Evolutionary conservation across 2,329 filamentous ascomycete genomes (phyloP).

Genomic region (Raffaelea arxii): DNA sequence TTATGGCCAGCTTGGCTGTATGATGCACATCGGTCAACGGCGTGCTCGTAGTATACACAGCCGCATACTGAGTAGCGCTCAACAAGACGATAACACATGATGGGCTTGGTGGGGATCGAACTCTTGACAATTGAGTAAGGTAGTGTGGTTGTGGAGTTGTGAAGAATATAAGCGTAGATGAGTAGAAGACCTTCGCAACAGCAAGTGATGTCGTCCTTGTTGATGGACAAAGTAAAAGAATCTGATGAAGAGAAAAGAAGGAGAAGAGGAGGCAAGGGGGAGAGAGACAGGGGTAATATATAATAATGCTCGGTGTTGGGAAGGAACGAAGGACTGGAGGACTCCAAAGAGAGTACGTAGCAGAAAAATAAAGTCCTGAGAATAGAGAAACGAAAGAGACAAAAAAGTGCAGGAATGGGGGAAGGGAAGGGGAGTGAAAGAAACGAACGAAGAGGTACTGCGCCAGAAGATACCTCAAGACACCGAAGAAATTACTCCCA

Average conservation of each 20-base stretch:
- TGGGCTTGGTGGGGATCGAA: slow-evolving; percentile 17
- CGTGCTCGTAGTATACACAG: slow-evolving; percentile 81
- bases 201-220: slow-evolving; percentile 1
- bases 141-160: too few relatives aligned
- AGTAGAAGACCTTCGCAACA: background rate
- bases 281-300: too few relatives aligned
- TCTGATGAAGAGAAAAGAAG: slow-evolving; percentile 1
- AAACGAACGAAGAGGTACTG: background rate
- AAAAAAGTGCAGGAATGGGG: background rate
- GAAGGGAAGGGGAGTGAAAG: background rate
- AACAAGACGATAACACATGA: slow-evolving; percentile 80
- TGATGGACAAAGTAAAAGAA: background rate
- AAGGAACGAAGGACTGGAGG: background rate
- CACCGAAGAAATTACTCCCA: too few relatives aligned
- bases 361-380: slow-evolving; percentile 1
- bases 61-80: slow-evolving; percentile 81
- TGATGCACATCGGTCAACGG: slow-evolving; percentile 69
- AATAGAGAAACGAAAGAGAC: slow-evolving; percentile 1
- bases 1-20: slow-evolving; percentile 65
- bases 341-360: background rate
- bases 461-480: too few relatives aligned
- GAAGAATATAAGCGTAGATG: background rate
- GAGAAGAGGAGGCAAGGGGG: background rate
- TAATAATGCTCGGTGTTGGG: too few relatives aligned
- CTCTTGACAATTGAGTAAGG: slow-evolving; percentile 7